Evolutionary conservation across 306 rosid species (phyloP), one percentile per base, ranked within the genome.

Genomic region (Medicago ruthenica): DNA sequence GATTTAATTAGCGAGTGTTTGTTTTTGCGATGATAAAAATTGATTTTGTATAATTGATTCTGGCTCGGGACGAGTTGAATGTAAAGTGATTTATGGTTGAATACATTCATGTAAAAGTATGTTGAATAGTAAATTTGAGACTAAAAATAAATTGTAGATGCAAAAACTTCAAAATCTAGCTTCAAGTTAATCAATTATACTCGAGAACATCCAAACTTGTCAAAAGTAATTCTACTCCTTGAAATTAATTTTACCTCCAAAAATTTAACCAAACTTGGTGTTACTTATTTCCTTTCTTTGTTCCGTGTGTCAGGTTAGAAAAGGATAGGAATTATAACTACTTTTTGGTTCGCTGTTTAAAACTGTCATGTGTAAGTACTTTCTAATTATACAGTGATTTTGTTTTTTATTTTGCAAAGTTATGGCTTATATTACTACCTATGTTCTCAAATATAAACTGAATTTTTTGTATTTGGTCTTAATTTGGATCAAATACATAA

Each of bases 331-430:
- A 74, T 31, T 89, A 20, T 59, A 89, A 78, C 86, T 93, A 93
- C 75, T 88, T 89, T 61, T 81, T 83, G 87, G 88, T 91, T 73
- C 90, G 98, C 10, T 86, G 82, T 70, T 39, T 76, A 42, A 93
- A 93, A 88, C 92, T 93, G 57, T 60, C 84, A 14, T 88, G 84
- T 70, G 98, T 93, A 77, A 91, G 98, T 86, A n/a, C 44, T 67
- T 64, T 24, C 4, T 70, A 47, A 44, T 18, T 59, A 12, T 27
- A 40, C 16, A 8, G 31, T 71, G 6, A 11, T 27, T 70, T 1
- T 8, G 16, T 47, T 20, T 57, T 48, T 14, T 7, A 51, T 70
- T 17, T 17, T 39, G 31, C 44, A 21, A 27, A 66, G 15, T 1
- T 69, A 5, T 22, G 37, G 34, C 20, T 37, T 64, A 16, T 21